A percentile compares a stretch with the other conserved stretches of the same genome.
phyloP scores from a whole-genome alignment of 306 rosid genomes.

The Cucumis melo region DNA sequence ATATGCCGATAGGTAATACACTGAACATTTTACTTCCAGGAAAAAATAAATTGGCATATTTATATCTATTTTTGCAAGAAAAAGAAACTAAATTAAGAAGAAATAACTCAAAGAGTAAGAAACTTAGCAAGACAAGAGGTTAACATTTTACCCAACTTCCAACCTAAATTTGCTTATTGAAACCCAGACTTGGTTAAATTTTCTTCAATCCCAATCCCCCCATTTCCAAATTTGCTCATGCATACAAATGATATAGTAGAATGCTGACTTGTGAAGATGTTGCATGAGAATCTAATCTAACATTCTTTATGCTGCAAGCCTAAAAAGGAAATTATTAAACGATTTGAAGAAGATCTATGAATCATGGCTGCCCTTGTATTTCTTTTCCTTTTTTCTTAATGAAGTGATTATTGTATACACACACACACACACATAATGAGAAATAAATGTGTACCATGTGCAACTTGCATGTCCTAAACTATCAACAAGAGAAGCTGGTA shows the following conservation, averaged over 20 bases:
- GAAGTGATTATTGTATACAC: too few relatives aligned
- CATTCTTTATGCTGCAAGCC: neutral
- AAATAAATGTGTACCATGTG: conserved; percentile 46
- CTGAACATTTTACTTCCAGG: neutral
- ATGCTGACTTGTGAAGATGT: neutral
- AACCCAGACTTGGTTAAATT: neutral
- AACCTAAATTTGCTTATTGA: neutral
- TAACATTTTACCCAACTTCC: neutral
- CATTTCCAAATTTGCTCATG: neutral
- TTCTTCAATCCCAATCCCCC: neutral
- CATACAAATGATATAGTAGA: neutral
- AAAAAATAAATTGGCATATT: neutral
- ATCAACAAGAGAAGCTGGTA: conserved; percentile 81
- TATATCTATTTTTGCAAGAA: neutral
- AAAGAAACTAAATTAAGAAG: neutral
- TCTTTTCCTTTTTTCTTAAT: too few relatives aligned
- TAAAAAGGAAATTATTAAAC: neutral
- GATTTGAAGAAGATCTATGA: neutral
- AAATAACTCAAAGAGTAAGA: neutral
- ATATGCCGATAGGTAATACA: neutral
- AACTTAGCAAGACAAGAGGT: neutral
- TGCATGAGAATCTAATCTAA: neutral
- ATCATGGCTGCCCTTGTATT: neutral
- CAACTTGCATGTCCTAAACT: conserved; percentile 59
- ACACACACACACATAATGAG: neutral